A percentile compares a stretch with the other conserved stretches of the same genome.
Evolutionary conservation across 345 rosid species (phyloP).

Genomic region (Citrus mangshanensis): DNA sequence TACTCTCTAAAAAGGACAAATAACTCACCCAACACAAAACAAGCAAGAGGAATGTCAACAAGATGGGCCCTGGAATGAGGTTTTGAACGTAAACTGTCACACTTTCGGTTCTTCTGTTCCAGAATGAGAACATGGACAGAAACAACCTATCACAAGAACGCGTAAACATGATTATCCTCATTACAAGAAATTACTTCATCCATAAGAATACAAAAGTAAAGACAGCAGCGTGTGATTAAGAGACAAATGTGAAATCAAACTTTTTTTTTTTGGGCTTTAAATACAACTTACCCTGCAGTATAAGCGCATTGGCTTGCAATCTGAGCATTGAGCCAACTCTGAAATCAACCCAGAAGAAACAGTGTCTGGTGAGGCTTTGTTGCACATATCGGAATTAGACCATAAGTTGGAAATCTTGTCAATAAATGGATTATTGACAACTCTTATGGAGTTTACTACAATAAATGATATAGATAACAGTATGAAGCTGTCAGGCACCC

Average conservation of each 20-base stretch:
- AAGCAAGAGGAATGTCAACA: constrained; percentile 70
- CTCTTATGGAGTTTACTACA: constrained; percentile 43
- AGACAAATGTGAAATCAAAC: neutral
- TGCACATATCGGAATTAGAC: constrained; percentile 17
- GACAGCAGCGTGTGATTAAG: neutral
- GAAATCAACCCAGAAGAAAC: constrained; percentile 42
- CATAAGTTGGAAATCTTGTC: constrained; percentile 14
- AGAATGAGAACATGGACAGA: constrained; percentile 54
- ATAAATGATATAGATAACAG: constrained; percentile 60
- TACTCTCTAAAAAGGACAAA: neutral
- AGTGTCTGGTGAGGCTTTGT: constrained; percentile 17
- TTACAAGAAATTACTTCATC: neutral
- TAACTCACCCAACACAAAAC: constrained; percentile 72
- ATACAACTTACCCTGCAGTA: constrained; percentile 59
- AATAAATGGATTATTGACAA: constrained; percentile 23
- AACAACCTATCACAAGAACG: constrained; percentile 51
- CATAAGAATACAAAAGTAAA: neutral
- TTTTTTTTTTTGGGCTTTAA: neutral
- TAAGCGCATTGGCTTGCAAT: constrained; percentile 35
- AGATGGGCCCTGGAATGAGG: constrained; percentile 21
- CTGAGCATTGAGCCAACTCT: constrained; percentile 30
- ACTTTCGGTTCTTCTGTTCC: constrained; percentile 35
- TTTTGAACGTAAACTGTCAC: constrained; percentile 20
- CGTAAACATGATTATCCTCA: neutral
- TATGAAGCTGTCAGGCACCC: constrained; percentile 38